Base-by-base conservation (phyloP, 106 monocot genomes). In the Platanthera guangdongensis region DNA sequence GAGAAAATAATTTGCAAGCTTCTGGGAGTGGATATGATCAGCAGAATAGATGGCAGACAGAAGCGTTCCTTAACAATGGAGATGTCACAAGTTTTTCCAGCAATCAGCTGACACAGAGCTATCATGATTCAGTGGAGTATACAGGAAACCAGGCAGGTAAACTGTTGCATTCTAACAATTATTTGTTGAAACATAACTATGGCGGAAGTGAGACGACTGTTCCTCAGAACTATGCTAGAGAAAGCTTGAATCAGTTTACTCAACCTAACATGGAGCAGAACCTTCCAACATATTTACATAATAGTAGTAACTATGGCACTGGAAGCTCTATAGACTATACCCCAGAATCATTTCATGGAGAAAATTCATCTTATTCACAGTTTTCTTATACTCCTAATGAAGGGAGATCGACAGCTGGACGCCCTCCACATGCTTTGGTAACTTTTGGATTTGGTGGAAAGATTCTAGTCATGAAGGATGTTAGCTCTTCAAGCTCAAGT, bases 401-500 rank as follows among this genome's bases (percentile, higher is more conserved):
- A 77, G 92, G 83, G 52, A 90, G 92, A 68, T 92, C 92, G 16
- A 86, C 94, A 22, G 90, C 80, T 64, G 94, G 94, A 53, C 99
- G 99, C 16, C 99, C 94, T 77, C 82, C 88, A 73, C 99, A 99
- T 85, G 82, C 94, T 73, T 82, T 99, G 74, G 92, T 94, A 74
- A 69, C 87, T 13, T 99, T 99, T 85, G 99, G 94, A 57, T 99
- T 99, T 87, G 99, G 99, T 74, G 99, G 99, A 28, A 99, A 94
- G 67, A 80, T 99, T 55, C 72, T 99, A 73, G 81, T 94, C 54
- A 85, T 90, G 88, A 90, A 92, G 79, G 83, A 94, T 76, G 28
- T 47, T 59, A 78, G 8, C 70, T 73, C 84, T 64, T 71, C 81
- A 47, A 53, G 75, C 52, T 21, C 85, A 48, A 79, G 72, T 39